A percentile compares a stretch with the other conserved stretches of the same genome.
These are phyloP conservation scores for Microbotryomycetes sp. DNA, from an alignment of 1,284 basidiomycete genomes.

Conservation along the genomic window DNA sequence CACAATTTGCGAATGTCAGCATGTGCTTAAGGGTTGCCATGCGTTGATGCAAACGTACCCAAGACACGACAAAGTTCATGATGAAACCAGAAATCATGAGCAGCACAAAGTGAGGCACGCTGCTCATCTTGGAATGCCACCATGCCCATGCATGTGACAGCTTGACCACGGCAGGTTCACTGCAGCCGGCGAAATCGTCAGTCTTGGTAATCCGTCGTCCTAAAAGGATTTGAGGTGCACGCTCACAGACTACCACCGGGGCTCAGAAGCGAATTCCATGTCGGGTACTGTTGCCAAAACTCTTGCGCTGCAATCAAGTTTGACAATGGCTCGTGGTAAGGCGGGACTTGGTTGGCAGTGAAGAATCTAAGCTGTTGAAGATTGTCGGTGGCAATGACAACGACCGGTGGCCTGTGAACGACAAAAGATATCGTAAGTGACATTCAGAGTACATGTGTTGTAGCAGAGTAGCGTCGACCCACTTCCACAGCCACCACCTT, in stretches of 20 bases:
- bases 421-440: background rate
- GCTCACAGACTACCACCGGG: conserved; percentile 24
- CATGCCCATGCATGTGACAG: conserved; percentile 15
- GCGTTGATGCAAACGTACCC: background rate
- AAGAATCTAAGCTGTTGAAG: conserved; percentile 31
- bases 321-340: conserved; percentile 5
- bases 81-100: conserved; percentile 26
- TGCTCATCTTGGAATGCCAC: conserved; percentile 19
- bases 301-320: conserved; percentile 15
- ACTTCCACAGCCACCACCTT: conserved; percentile 30
- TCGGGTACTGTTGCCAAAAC: conserved; percentile 12
- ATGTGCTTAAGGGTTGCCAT: too few species aligned
- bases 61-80: conserved; percentile 26
- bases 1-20: too few species aligned
- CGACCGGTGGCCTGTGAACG: conserved; percentile 24
- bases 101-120: conserved; percentile 25
- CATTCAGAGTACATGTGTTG: too few species aligned
- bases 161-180: conserved; percentile 9
- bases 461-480: background rate
- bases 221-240: background rate
- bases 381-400: conserved; percentile 29
- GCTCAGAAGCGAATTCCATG: conserved; percentile 14
- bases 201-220: background rate
- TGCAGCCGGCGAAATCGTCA: background rate
- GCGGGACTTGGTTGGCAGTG: conserved; percentile 19